phyloP scores from a whole-genome alignment of 192 early-diverging fungal genomes.

The Podila clonocystis region DNA sequence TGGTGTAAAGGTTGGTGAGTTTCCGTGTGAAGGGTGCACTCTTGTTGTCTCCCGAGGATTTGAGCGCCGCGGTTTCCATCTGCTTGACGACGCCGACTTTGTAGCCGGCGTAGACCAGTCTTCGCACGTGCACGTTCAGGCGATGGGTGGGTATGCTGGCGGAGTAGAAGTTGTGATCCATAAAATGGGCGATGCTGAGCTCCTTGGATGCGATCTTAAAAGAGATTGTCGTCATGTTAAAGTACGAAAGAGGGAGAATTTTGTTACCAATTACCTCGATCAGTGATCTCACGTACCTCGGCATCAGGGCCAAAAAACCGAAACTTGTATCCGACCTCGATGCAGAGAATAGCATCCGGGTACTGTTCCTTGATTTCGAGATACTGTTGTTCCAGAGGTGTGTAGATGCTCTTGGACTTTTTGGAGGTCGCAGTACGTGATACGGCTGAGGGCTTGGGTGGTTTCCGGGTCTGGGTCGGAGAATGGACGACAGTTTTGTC shows the following conservation, averaged over 20 bases:
- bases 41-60: conserved; percentile 76
- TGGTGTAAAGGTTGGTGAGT: conserved; percentile 75
- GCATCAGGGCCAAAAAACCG: conserved; percentile 94
- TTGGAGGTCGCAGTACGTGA: conserved; percentile 11
- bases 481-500: background rate
- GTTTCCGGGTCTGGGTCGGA: too few relatives aligned
- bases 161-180: conserved; percentile 81
- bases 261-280: background rate
- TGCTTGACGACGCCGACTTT: conserved; percentile 89
- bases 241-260: background rate
- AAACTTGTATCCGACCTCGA: conserved; percentile 97
- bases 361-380: conserved; percentile 76
- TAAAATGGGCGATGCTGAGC: conserved; percentile 84
- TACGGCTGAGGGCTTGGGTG: background rate
- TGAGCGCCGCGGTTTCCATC: conserved; percentile 87
- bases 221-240: background rate
- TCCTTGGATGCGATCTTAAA: conserved; percentile 76
- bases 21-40: conserved; percentile 73
- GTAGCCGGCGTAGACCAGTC: conserved; percentile 82
- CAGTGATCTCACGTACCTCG: conserved; percentile 51
- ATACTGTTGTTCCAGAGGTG: conserved; percentile 87
- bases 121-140: conserved; percentile 82
- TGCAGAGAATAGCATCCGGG: conserved; percentile 78
- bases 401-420: conserved; percentile 62
- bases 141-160: conserved; percentile 85